Evolutionary conservation across 2,329 filamentous ascomycete genomes (phyloP), one percentile per base, ranked within the genome.

Genomic region (Rhexocercosporidium sp.): DNA sequence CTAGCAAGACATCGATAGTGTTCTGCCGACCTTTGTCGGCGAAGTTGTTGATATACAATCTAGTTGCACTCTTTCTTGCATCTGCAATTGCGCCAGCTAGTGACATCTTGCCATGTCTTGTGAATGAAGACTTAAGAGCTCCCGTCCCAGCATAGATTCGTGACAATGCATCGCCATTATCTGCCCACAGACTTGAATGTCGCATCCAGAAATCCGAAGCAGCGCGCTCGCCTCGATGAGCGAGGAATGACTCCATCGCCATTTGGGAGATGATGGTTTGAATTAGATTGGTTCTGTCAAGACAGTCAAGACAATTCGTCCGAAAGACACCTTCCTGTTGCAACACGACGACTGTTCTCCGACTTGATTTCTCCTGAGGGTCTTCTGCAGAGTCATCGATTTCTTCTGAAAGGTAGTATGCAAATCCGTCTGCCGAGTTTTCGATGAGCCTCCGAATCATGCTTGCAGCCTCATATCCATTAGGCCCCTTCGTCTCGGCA

Each of bases 11-110:
- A 78, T 99, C 96, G 72, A 99, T 98, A 0, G 93, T 97, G 73
- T 93, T 94, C 77, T 99, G 96, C 56, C 94, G 86, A 25, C 90
- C 92, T 71, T 97, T 97, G 78, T 99, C 96, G 9, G 94, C 88
- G 77, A 99, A 98, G 77, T 97, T 98, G 81, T 99, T 99, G 81
- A 97, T 95, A 77, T 97, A 98, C 70, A 97, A 87, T 67, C 96
- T 87, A 62, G 96, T 96, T 0, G 95, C 94, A 71, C 93, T 97
- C 80, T 99, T 99, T 64, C 95, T 88, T 53, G 94, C 92, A 81
- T 99, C 96, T n/a, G 96, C 94, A 72, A 99, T 88, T 12, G 94
- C 93, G 31, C 96, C 96, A 1, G 94, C 93, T 27, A 98, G 80
- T 12, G 94, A 97, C 93, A 97, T 97, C 80, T 97, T 98, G 39